Conservation (phyloP, 441 rosid species). For the Gossypium gossypioides region DNA sequence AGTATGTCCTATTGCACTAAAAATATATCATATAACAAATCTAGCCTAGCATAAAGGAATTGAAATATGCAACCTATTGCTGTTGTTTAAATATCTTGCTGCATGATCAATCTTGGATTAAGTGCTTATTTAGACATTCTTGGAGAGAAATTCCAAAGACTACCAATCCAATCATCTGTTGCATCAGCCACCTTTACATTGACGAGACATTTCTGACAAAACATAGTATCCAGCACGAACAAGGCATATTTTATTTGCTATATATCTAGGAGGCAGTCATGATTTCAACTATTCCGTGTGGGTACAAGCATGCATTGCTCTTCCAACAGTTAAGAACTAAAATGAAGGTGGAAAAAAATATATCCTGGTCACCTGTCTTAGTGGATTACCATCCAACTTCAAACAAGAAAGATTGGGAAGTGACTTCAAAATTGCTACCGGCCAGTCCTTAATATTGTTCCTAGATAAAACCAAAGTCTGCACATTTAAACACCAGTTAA, state of each 20-base stretch:
- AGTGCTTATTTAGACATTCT: background rate
- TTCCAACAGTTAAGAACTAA: background rate
- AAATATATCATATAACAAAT: background rate
- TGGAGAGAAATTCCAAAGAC: background rate
- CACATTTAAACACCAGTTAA: conserved; percentile 15
- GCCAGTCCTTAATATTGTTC: conserved; percentile 84
- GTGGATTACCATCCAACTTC: conserved; percentile 76
- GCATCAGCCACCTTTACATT: background rate
- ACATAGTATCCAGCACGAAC: background rate
- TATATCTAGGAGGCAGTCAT: background rate
- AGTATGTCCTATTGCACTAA: background rate
- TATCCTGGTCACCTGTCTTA: conserved; percentile 45
- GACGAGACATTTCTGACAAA: background rate
- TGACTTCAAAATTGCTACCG: conserved; percentile 50
- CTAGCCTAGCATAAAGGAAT: background rate
- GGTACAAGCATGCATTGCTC: background rate
- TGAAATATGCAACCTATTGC: background rate
- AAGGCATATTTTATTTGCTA: background rate
- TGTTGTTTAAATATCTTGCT: background rate
- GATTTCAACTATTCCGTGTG: background rate
- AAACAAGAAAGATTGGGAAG: conserved; percentile 60
- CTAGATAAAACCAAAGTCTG: conserved; percentile 70
- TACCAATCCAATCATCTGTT: conserved; percentile 1
- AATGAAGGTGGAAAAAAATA: background rate
- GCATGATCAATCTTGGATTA: background rate